Evolutionary conservation across 176 grass and related monocot genomes (phyloP).

Genomic region (Chloris gayana): DNA sequence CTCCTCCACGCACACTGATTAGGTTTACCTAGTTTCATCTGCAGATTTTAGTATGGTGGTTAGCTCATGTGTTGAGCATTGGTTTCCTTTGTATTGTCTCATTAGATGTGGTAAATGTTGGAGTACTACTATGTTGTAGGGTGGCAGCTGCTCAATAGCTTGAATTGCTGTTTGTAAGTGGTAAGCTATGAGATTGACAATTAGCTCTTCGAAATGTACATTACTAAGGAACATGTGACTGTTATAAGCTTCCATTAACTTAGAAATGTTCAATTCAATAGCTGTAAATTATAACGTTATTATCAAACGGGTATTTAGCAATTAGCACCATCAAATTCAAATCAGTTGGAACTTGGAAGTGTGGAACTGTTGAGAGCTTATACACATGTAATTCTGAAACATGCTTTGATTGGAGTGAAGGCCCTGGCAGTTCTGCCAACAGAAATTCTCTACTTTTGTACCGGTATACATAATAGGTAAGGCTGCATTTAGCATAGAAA

Average conservation of each 20-base stretch:
- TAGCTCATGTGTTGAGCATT: background rate
- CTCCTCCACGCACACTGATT: background rate
- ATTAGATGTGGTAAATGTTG: slow-evolving; percentile 11
- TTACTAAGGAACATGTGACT: background rate
- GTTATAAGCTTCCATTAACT: background rate
- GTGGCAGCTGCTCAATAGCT: background rate
- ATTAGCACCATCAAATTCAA: background rate
- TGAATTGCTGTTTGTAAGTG: slow-evolving; percentile 12
- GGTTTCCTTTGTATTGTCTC: background rate
- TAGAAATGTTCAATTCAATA: background rate
- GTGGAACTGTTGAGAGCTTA: background rate
- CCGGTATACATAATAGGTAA: too few relatives aligned
- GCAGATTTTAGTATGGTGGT: background rate
- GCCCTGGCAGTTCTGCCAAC: background rate
- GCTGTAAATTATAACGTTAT: slow-evolving; percentile 2
- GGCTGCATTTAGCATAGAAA: too few relatives aligned
- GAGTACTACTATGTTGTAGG: background rate
- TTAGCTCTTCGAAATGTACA: background rate
- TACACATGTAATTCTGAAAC: background rate
- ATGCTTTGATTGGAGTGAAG: background rate
- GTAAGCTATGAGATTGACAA: slow-evolving; percentile 26
- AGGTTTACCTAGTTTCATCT: background rate
- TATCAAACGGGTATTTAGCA: background rate
- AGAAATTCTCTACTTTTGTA: too few relatives aligned
- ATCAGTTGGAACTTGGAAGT: background rate